These are phyloP conservation scores for Euptelea pleiosperma DNA, from an alignment of 164 flowering plant species.

Conservation along the genomic window DNA sequence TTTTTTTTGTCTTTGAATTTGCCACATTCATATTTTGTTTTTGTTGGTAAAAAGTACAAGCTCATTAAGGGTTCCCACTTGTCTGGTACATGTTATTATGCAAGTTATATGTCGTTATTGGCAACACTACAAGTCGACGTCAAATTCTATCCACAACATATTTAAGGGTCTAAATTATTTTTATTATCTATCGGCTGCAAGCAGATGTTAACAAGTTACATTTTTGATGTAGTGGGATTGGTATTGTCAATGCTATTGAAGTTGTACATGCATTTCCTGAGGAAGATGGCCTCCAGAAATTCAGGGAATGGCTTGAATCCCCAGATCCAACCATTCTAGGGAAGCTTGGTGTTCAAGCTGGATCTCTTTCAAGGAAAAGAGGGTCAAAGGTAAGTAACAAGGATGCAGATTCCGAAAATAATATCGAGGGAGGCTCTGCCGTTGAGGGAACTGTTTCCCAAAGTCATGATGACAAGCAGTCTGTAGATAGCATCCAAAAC, in stretches of 20 bases:
- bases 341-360: constrained; percentile 34
- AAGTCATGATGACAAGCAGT: constrained; percentile 20
- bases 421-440: constrained; percentile 16
- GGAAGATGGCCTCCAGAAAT: constrained; percentile 81
- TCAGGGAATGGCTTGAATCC: constrained; percentile 96
- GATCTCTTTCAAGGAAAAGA: constrained; percentile 39
- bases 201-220: background rate
- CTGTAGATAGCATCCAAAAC: constrained; percentile 32
- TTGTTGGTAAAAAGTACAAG: background rate
- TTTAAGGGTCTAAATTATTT: background rate
- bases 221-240: constrained; percentile 43
- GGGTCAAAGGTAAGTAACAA: constrained; percentile 32
- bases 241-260: constrained; percentile 98
- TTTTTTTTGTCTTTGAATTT: background rate
- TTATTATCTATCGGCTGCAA: constrained; percentile 1
- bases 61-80: too few species aligned
- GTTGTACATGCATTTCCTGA: constrained; percentile 94
- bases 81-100: too few species aligned
- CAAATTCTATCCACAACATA: background rate
- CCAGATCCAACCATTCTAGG: constrained; percentile 90
- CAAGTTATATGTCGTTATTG: background rate
- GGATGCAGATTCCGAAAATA: constrained; percentile 16
- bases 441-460: constrained; percentile 15
- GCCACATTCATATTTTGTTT: background rate
- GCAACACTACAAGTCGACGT: too few species aligned